phyloP scores from a whole-genome alignment of 768 basidiomycete genomes.

The Lactifluus rugatus region DNA sequence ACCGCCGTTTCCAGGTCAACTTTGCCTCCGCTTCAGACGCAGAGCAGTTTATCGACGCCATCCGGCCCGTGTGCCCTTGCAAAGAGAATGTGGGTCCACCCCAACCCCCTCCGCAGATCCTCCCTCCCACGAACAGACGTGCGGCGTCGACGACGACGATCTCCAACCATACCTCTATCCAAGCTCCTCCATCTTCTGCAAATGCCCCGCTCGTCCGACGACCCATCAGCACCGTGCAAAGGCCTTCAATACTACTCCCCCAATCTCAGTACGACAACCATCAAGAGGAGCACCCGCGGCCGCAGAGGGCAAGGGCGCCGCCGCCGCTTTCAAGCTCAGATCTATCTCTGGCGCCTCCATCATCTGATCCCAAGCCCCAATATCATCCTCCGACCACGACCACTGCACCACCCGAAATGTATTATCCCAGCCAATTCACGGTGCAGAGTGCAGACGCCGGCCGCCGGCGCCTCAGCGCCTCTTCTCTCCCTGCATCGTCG shows the following conservation, averaged over 20 bases:
- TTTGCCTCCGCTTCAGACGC: conserved; percentile 44
- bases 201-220: background rate
- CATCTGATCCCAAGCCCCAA: background rate
- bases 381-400: background rate
- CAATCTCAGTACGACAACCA: background rate
- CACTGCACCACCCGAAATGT: background rate
- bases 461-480: background rate
- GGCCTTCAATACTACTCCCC: conserved; percentile 2
- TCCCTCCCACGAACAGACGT: conserved; percentile 18
- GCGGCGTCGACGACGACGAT: conserved; percentile 19
- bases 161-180: background rate
- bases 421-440: background rate
- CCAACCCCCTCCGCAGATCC: conserved; percentile 16
- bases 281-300: background rate
- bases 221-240: background rate
- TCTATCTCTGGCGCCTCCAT: conserved; percentile 4
- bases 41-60: conserved; percentile 48
- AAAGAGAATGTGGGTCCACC: conserved; percentile 40
- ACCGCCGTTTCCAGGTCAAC: conserved; percentile 69
- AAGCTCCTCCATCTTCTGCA: background rate
- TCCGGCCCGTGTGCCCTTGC: conserved; percentile 67
- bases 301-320: background rate
- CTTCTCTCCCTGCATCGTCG: conserved; percentile 12
- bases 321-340: conserved; percentile 7
- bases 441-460: background rate